These are phyloP conservation scores for Calonectria ilicicola DNA, from an alignment of 2,329 filamentous ascomycete genomes.

Conservation along the genomic window DNA sequence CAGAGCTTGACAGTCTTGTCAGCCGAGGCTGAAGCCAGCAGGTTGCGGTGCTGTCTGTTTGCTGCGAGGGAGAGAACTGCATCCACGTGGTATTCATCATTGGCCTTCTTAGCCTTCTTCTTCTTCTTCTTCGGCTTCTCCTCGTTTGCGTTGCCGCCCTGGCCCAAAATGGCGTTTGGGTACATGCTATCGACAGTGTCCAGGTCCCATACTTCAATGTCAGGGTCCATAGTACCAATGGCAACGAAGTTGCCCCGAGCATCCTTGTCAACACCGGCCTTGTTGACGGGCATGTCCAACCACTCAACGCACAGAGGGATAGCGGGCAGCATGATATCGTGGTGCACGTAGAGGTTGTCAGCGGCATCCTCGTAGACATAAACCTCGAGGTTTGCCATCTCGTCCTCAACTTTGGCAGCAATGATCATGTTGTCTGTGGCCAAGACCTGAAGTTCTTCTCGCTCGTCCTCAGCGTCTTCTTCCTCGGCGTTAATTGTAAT, in stretches of 20 bases:
- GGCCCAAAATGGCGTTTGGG: conserved; percentile 93
- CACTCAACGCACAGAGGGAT: conserved; percentile 97
- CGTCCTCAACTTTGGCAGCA: conserved; percentile 94
- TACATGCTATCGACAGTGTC: conserved; percentile 98
- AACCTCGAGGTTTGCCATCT: conserved; percentile 94
- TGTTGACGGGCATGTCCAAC: conserved; percentile 91
- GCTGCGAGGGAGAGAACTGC: conserved; percentile 91
- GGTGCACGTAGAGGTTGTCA: conserved; percentile 98
- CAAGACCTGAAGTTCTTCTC: conserved; percentile 93
- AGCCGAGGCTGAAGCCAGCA: conserved; percentile 93
- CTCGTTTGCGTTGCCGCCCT: conserved; percentile 67
- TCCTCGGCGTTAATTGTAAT: conserved; percentile 85
- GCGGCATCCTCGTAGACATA: conserved; percentile 97
- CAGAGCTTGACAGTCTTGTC: conserved; percentile 98
- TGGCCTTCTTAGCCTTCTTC: conserved; percentile 89
- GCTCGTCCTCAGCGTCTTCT: conserved; percentile 83
- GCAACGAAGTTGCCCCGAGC: conserved; percentile 90
- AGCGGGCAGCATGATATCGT: conserved; percentile 98
- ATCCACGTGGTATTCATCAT: conserved; percentile 94
- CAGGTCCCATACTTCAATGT: conserved; percentile 98
- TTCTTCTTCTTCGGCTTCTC: conserved; percentile 78
- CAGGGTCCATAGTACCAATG: conserved; percentile 96
- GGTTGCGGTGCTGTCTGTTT: conserved; percentile 92
- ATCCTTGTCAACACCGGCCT: conserved; percentile 70
- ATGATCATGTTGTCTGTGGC: conserved; percentile 93